Evolutionary conservation across 495 filamentous ascomycete species (phyloP).

Genomic region (Amphirosellinia nigrospora): DNA sequence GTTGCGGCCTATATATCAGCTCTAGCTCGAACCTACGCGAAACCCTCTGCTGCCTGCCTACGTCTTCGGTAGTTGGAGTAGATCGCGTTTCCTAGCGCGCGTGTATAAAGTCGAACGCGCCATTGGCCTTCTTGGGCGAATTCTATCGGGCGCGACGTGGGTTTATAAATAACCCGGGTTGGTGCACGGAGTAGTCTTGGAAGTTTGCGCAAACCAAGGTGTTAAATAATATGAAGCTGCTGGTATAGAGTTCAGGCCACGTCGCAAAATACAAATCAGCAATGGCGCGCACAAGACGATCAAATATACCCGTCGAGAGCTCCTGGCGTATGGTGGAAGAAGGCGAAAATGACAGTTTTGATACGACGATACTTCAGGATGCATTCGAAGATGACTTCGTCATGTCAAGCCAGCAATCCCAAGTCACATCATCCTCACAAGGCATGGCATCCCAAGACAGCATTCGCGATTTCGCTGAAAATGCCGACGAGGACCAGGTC

Average conservation of each 20-base stretch:
- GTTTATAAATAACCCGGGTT: neutral
- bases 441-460: constrained; percentile 51
- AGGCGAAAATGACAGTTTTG: constrained; percentile 58
- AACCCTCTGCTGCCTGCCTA: constrained; percentile 6
- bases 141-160: constrained; percentile 1
- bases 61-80: neutral
- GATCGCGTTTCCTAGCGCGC: constrained; percentile 8
- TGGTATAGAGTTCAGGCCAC: neutral
- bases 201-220: neutral
- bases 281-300: constrained; percentile 21
- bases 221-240: neutral
- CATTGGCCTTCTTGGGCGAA: neutral
- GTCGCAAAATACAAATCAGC: neutral
- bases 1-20: neutral
- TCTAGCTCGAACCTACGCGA: constrained; percentile 1
- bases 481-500: constrained; percentile 52
- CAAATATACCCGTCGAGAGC: constrained; percentile 43
- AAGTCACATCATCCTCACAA: constrained; percentile 33
- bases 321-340: constrained; percentile 60
- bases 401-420: constrained; percentile 48
- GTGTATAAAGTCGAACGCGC: neutral
- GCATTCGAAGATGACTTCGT: constrained; percentile 47
- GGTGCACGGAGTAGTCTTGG: neutral
- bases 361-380: constrained; percentile 47
- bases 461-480: constrained; percentile 49